Evolutionary conservation across 352 stramenopile species (phyloP).

Genomic region (Globisporangium takayamanum): DNA sequence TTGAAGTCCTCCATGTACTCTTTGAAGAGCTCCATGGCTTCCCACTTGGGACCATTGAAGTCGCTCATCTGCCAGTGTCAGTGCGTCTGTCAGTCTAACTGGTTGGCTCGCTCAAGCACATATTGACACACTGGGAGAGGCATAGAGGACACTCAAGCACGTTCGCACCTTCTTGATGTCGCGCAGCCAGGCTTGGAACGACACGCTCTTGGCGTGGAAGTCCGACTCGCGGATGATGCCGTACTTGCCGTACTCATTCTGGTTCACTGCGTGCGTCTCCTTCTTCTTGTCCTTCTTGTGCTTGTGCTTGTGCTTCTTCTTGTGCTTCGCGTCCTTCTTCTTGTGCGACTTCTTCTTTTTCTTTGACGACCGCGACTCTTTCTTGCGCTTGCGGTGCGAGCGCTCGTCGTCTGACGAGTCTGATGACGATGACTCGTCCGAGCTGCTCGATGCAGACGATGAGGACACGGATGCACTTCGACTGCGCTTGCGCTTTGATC

Average conservation of each 20-base stretch:
- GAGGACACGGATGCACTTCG: conserved; percentile 19
- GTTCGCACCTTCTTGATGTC: conserved; percentile 87
- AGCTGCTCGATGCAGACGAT: conserved; percentile 10
- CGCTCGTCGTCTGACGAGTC: conserved; percentile 17
- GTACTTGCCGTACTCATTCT: conserved; percentile 94
- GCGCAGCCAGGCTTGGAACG: conserved; percentile 93
- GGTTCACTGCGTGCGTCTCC: conserved; percentile 59
- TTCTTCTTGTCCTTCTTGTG: conserved; percentile 15
- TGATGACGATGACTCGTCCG: conserved; percentile 18
- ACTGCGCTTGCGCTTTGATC: not conserved
- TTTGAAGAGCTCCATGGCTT: conserved; percentile 88
- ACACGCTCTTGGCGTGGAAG: conserved; percentile 87
- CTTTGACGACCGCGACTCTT: conserved; percentile 19
- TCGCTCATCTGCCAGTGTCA: conserved; percentile 39
- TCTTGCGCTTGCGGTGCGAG: conserved; percentile 11
- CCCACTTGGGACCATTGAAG: conserved; percentile 83
- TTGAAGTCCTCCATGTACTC: conserved; percentile 98
- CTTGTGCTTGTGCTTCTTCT: conserved; percentile 20
- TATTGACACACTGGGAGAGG: not conserved
- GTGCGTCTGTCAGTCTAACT: not conserved
- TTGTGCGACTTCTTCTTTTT: conserved; percentile 22
- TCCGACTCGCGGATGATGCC: conserved; percentile 93
- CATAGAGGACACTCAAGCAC: not conserved
- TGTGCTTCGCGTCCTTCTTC: conserved; percentile 16
- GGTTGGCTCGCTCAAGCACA: not conserved